phyloP scores from a whole-genome alignment of 768 basidiomycete species.

The Phaeotremella fagi region DNA sequence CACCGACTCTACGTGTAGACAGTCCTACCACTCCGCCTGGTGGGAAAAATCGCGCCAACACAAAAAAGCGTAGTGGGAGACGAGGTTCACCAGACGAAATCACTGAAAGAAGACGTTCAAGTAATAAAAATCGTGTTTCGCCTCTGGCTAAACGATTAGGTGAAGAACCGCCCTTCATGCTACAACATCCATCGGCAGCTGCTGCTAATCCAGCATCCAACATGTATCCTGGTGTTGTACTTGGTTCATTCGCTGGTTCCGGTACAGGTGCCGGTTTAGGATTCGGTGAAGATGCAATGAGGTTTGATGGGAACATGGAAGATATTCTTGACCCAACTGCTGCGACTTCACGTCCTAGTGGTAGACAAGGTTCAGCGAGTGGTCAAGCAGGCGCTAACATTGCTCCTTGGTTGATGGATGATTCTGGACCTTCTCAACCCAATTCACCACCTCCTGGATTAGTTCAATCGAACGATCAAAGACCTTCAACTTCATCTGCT shows the following conservation, averaged over 20 bases:
- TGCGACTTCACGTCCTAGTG: conserved; percentile 3
- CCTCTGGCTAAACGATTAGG: conserved; percentile 28
- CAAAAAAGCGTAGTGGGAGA: not conserved
- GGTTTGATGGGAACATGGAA: conserved; percentile 30
- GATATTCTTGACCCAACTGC: conserved; percentile 34
- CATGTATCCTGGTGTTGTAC: conserved; percentile 32
- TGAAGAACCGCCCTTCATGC: conserved; percentile 32
- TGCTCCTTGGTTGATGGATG: conserved; percentile 47
- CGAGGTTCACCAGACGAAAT: not conserved
- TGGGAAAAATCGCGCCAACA: not conserved
- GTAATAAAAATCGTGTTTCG: conserved; percentile 8
- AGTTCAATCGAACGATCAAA: too few relatives aligned
- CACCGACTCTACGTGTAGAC: not conserved
- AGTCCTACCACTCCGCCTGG: not conserved
- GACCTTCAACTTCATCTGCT: too few relatives aligned
- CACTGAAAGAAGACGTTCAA: not conserved
- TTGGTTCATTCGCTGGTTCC: conserved; percentile 25
- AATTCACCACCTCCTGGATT: not conserved
- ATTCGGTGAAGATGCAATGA: conserved; percentile 20
- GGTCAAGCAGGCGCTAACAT: conserved; percentile 38
- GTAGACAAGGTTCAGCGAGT: conserved; percentile 15
- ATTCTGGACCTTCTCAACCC: conserved; percentile 6
- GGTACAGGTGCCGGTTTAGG: conserved; percentile 2
- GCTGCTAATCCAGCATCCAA: conserved; percentile 8
- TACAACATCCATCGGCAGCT: conserved; percentile 16